These are phyloP conservation scores for Paxillus involutus DNA, from an alignment of 768 basidiomycete genomes.

Conservation along the genomic window DNA sequence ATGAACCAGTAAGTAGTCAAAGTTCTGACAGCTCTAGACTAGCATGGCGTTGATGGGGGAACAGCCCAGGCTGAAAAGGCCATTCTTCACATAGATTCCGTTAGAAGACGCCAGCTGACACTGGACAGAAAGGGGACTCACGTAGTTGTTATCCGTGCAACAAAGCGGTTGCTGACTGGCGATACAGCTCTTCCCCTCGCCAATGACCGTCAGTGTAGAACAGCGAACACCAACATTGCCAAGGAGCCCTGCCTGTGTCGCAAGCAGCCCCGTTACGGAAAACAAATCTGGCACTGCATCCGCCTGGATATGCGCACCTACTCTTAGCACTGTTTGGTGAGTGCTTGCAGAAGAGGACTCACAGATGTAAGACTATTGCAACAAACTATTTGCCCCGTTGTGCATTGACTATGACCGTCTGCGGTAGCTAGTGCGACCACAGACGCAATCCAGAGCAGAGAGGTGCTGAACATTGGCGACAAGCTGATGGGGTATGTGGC, in stretches of 20 bases:
- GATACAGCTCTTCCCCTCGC: conserved; percentile 6
- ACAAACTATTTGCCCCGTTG: conserved; percentile 11
- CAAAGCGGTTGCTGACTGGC: conserved; percentile 13
- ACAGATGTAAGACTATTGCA: conserved; percentile 9
- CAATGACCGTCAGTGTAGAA: conserved; percentile 12
- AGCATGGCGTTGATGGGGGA: conserved; percentile 4
- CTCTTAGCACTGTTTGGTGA: background rate
- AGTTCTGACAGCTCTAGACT: background rate
- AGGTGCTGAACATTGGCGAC: background rate
- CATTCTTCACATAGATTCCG: conserved; percentile 1
- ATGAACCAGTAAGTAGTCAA: background rate
- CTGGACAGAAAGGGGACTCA: background rate
- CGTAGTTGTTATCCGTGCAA: conserved; percentile 14
- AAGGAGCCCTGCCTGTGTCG: conserved; percentile 6
- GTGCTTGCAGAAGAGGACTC: background rate
- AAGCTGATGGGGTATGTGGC: no score
- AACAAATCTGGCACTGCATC: conserved; percentile 1
- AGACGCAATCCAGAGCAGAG: conserved; percentile 4
- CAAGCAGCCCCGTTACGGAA: conserved; percentile 7
- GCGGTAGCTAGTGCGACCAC: conserved; percentile 4
- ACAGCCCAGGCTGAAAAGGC: conserved; percentile 13
- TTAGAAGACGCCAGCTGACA: background rate
- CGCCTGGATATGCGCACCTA: conserved; percentile 1
- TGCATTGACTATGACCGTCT: conserved; percentile 7
- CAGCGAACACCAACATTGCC: conserved; percentile 13